Conservation (phyloP, 345 rosid genomes). For the Erucastrum elatum region DNA sequence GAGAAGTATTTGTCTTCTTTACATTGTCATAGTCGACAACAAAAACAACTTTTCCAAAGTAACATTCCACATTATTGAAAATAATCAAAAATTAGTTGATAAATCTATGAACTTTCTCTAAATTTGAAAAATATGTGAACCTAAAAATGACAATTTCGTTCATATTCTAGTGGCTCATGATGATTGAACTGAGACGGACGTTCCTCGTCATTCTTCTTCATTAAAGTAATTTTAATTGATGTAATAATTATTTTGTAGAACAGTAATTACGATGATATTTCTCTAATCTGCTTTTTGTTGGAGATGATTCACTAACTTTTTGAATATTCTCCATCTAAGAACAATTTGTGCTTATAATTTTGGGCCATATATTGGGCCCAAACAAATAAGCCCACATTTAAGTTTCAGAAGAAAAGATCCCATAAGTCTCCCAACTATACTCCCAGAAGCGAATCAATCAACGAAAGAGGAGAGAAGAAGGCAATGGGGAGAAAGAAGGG, state of each 20-base stretch:
- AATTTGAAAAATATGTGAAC: background rate
- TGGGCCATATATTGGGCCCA: background rate
- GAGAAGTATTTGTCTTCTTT: background rate
- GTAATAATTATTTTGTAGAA: background rate
- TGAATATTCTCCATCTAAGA: background rate
- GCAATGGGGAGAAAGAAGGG: conserved; percentile 95
- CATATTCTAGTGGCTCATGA: background rate
- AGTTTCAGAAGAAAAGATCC: too few relatives aligned
- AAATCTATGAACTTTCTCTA: background rate
- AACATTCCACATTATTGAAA: background rate
- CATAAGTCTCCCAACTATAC: too few relatives aligned
- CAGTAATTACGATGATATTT: background rate
- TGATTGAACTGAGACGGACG: background rate
- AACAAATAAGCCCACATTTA: background rate
- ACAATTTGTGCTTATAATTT: background rate
- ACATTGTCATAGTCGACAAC: background rate
- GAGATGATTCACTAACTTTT: too few relatives aligned
- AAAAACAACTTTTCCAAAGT: background rate
- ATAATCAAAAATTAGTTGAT: background rate
- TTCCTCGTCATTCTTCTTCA: background rate
- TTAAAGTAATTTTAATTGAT: too few relatives aligned
- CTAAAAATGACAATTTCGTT: background rate
- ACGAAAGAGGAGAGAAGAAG: conserved; percentile 4
- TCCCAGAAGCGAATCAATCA: background rate
- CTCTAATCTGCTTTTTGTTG: background rate